Conservation (phyloP, 1,139 yeast species). For the Saccharomycopsis hybrid region DNA sequence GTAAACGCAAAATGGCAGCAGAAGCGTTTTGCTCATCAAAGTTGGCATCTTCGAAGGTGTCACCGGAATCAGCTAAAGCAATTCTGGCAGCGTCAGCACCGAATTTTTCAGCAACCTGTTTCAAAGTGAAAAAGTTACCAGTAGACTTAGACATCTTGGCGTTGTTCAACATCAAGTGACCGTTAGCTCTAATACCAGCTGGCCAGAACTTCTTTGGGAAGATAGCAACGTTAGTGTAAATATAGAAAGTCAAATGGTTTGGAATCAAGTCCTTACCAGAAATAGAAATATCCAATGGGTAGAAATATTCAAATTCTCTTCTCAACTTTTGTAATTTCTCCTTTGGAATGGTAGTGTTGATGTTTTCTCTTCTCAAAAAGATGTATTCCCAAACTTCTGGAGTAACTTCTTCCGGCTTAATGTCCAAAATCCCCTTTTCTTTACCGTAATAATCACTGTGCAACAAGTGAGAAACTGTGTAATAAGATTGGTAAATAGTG, state of each 20-base stretch:
- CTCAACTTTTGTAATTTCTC: conserved; percentile 68
- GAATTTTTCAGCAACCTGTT: conserved; percentile 75
- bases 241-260: conserved; percentile 92
- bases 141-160: conserved; percentile 98
- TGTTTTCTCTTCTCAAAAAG: conserved; percentile 64
- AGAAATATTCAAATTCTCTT: conserved; percentile 92
- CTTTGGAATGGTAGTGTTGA: conserved; percentile 55
- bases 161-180: conserved; percentile 90
- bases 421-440: conserved; percentile 62
- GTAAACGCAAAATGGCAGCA: conserved; percentile 92
- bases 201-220: conserved; percentile 95
- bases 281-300: conserved; percentile 84
- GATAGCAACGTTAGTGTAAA: conserved; percentile 86
- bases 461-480: conserved; percentile 81
- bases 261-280: conserved; percentile 98
- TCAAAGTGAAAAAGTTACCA: conserved; percentile 92
- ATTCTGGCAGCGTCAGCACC: conserved; percentile 98
- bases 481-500: conserved; percentile 92
- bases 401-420: conserved; percentile 80
- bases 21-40: conserved; percentile 95
- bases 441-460: conserved; percentile 85
- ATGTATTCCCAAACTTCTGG: conserved; percentile 92
- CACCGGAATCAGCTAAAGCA: conserved; percentile 99
- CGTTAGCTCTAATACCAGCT: conserved; percentile 86
- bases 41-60: conserved; percentile 94